Evolutionary conservation across 2,329 filamentous ascomycete genomes (phyloP).

Genomic region (Neopestalotiopsis sp.): DNA sequence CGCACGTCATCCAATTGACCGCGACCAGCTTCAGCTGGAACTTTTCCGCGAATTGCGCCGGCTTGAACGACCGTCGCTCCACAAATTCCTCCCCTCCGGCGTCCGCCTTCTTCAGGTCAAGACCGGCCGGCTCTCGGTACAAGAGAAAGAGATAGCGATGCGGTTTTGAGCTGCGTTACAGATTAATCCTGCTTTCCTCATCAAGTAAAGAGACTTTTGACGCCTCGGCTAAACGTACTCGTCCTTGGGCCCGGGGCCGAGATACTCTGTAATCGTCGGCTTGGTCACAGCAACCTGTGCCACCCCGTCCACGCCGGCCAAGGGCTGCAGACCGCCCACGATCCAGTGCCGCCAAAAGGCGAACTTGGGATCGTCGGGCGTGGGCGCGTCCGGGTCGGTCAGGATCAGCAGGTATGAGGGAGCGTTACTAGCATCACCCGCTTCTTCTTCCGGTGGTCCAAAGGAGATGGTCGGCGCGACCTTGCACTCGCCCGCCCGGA

Average conservation of each 20-base stretch:
- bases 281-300: slow-evolving; percentile 33
- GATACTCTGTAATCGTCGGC: slow-evolving; percentile 44
- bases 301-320: slow-evolving; percentile 24
- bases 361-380: slow-evolving; percentile 58
- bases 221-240: slow-evolving; percentile 39
- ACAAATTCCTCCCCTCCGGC: slow-evolving; percentile 53
- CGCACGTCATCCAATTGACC: slow-evolving; percentile 52
- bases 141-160: slow-evolving; percentile 52
- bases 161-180: slow-evolving; percentile 45
- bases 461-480: slow-evolving; percentile 41
- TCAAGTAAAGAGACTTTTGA: neutral
- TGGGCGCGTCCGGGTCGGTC: slow-evolving; percentile 60
- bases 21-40: slow-evolving; percentile 44
- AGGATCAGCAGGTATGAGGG: slow-evolving; percentile 51
- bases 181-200: neutral
- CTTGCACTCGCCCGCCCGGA: slow-evolving; percentile 43
- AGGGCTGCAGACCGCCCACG: slow-evolving; percentile 44
- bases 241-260: slow-evolving; percentile 50
- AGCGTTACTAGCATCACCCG: slow-evolving; percentile 14
- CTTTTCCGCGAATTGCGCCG: slow-evolving; percentile 42
- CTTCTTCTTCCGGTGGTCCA: slow-evolving; percentile 24
- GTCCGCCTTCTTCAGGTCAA: slow-evolving; percentile 44
- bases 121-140: slow-evolving; percentile 43
- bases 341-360: slow-evolving; percentile 62
- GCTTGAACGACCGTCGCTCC: slow-evolving; percentile 47